phyloP scores from a whole-genome alignment of 345 rosid species.

The Bretschneidera sinensis region DNA sequence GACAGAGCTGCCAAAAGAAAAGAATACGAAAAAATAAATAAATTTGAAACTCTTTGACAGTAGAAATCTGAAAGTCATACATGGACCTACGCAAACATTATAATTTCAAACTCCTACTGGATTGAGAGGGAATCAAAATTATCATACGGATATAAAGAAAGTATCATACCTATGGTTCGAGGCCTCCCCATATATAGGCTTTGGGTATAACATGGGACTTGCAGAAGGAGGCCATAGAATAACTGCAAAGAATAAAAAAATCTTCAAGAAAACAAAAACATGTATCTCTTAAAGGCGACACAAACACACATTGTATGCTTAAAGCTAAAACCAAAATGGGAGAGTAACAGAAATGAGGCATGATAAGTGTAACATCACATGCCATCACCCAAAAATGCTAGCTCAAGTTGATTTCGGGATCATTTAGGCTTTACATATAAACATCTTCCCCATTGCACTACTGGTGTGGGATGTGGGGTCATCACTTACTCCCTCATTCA shows the following conservation, averaged over 20 bases:
- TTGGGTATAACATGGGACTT: constrained; percentile 72
- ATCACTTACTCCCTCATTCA: too few relatives aligned
- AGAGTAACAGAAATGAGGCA: too few relatives aligned
- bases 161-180: constrained; percentile 79
- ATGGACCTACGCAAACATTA: background rate
- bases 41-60: background rate
- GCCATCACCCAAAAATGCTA: too few relatives aligned
- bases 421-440: too few relatives aligned
- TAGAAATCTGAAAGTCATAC: background rate
- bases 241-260: constrained; percentile 40
- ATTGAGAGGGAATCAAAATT: too few relatives aligned
- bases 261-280: constrained; percentile 4
- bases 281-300: too few relatives aligned
- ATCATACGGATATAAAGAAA: constrained; percentile 10
- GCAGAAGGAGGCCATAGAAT: constrained; percentile 89
- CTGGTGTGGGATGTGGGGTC: too few relatives aligned
- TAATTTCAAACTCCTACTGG: too few relatives aligned
- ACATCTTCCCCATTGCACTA: too few relatives aligned
- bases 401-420: too few relatives aligned
- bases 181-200: constrained; percentile 89
- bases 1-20: constrained; percentile 51
- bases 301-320: background rate
- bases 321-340: background rate
- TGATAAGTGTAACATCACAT: too few relatives aligned
- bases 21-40: constrained; percentile 14